Conservation (phyloP, 2,329 filamentous ascomycete species). For the Aspergillus sp. region DNA sequence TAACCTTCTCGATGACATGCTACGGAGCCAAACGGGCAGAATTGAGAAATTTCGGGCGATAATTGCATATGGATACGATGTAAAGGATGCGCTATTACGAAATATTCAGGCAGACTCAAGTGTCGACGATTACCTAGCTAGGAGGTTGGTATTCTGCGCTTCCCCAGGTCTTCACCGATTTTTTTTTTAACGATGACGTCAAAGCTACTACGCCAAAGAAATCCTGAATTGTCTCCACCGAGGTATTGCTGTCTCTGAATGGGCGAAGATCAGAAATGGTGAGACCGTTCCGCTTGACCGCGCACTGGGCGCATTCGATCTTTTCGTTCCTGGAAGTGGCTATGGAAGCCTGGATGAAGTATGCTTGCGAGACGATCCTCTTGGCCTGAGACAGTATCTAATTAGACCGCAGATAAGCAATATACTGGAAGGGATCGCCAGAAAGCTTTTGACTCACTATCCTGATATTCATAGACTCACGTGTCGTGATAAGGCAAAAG, state of each 20-base stretch:
- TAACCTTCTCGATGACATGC: slow-evolving; percentile 62
- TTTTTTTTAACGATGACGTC: neutral
- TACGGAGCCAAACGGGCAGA: slow-evolving; percentile 68
- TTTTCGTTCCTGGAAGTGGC: slow-evolving; percentile 76
- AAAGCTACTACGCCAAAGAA: slow-evolving; percentile 70
- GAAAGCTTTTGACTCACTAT: slow-evolving; percentile 53
- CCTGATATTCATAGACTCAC: slow-evolving; percentile 55
- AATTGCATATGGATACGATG: slow-evolving; percentile 74
- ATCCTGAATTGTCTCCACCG: slow-evolving; percentile 79
- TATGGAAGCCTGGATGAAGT: slow-evolving; percentile 73
- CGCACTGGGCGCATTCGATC: slow-evolving; percentile 78
- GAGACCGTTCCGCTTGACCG: slow-evolving; percentile 64
- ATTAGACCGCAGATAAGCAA: slow-evolving; percentile 53
- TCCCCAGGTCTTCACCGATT: neutral
- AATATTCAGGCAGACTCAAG: slow-evolving; percentile 61
- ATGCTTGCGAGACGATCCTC: slow-evolving; percentile 21
- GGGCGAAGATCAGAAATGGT: slow-evolving; percentile 57
- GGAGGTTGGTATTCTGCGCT: slow-evolving; percentile 45
- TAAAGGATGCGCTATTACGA: slow-evolving; percentile 75
- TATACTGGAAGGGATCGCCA: slow-evolving; percentile 64
- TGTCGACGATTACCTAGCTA: slow-evolving; percentile 71
- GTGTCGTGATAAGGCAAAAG: slow-evolving; percentile 65
- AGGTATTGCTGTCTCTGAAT: slow-evolving; percentile 72
- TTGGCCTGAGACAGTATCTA: slow-evolving; percentile 2
- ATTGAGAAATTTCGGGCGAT: slow-evolving; percentile 69